Evolutionary conservation across 768 basidiomycete genomes (phyloP).

Genomic region (Leccinum barrowsii): DNA sequence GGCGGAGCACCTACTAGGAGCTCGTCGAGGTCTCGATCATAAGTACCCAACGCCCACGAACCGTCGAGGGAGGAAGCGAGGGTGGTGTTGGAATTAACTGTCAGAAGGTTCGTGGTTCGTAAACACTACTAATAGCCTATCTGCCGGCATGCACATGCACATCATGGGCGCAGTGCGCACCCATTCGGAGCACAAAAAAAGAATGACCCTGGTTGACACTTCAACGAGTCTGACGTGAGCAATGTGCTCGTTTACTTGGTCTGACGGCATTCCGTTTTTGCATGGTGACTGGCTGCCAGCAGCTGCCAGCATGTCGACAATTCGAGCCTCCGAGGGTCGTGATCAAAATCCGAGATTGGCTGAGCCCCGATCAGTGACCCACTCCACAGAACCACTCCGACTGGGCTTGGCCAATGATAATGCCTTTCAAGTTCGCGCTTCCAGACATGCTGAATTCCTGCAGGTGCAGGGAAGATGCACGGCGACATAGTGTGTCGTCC

Average conservation of each 20-base stretch:
- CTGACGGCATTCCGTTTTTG: not conserved
- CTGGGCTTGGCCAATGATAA: not conserved
- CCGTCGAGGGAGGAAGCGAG: constrained; percentile 33
- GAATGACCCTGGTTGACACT: not conserved
- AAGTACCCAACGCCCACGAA: constrained; percentile 32
- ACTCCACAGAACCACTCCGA: not conserved
- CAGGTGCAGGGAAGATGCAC: constrained; percentile 32
- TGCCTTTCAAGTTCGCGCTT: not conserved
- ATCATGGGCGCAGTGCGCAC: not conserved
- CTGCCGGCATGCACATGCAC: not conserved
- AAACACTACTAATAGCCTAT: not conserved
- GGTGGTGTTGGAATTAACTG: constrained; percentile 41
- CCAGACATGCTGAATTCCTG: constrained; percentile 43
- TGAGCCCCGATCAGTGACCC: not conserved
- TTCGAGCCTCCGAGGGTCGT: not conserved
- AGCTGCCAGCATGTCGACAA: not conserved
- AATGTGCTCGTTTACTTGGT: not conserved
- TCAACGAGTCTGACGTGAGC: not conserved
- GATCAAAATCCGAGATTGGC: not conserved
- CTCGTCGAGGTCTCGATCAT: constrained; percentile 40
- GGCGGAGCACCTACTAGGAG: constrained; percentile 6
- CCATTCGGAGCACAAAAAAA: not conserved
- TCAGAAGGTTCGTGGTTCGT: constrained; percentile 39
- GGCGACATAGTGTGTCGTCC: constrained; percentile 37
- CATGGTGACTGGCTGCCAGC: no score